phyloP scores from a whole-genome alignment of 495 filamentous ascomycete genomes.

The Astrothelium macrocarpum region DNA sequence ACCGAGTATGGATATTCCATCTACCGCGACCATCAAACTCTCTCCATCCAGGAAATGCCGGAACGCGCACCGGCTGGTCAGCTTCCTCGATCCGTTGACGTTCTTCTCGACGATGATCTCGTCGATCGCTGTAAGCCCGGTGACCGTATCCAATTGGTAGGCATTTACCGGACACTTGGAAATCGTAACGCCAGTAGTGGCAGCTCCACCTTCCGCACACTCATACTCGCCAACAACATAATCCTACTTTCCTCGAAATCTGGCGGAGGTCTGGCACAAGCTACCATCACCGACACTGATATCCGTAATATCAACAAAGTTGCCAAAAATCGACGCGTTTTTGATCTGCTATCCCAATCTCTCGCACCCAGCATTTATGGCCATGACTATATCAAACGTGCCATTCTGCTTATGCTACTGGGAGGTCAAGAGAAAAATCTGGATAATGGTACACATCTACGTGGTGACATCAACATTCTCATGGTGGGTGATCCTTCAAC shows the following conservation, averaged over 20 bases:
- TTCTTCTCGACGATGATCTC: slow-evolving; percentile 92
- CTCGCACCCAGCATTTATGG: slow-evolving; percentile 97
- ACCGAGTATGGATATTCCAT: slow-evolving; percentile 95
- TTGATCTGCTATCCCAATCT: slow-evolving; percentile 89
- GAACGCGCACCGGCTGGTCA: slow-evolving; percentile 93
- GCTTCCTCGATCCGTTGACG: slow-evolving; percentile 92
- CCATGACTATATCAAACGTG: slow-evolving; percentile 97
- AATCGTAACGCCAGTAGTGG: slow-evolving; percentile 83
- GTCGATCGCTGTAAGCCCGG: slow-evolving; percentile 93
- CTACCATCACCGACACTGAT: slow-evolving; percentile 91
- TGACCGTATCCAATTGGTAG: slow-evolving; percentile 91
- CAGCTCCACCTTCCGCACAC: slow-evolving; percentile 84
- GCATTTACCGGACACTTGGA: slow-evolving; percentile 85
- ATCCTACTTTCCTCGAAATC: slow-evolving; percentile 93
- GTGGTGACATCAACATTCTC: slow-evolving; percentile 98
- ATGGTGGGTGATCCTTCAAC: slow-evolving; percentile 99
- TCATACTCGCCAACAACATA: slow-evolving; percentile 89
- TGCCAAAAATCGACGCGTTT: slow-evolving; percentile 87
- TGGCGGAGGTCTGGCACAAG: slow-evolving; percentile 84
- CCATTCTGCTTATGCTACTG: slow-evolving; percentile 93
- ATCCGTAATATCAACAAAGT: slow-evolving; percentile 98
- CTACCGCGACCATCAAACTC: slow-evolving; percentile 93
- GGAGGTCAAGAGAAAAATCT: slow-evolving; percentile 98
- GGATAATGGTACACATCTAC: slow-evolving; percentile 93
- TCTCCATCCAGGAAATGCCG: slow-evolving; percentile 99